Conservation (phyloP, 495 filamentous ascomycete species). For the Parathielavia appendiculata region DNA sequence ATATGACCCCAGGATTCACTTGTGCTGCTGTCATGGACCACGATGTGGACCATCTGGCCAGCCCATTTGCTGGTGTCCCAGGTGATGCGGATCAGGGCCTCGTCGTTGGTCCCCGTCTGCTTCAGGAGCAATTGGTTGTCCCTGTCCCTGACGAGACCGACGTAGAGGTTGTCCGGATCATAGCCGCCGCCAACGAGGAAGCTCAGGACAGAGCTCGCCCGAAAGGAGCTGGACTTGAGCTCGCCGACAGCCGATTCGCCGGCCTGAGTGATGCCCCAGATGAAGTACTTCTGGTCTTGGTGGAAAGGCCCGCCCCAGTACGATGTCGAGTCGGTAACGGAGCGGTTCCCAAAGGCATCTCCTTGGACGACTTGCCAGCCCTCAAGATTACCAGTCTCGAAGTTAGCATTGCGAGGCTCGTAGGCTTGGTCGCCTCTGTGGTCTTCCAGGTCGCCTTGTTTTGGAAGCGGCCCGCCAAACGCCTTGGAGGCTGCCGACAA, state of each 20-base stretch:
- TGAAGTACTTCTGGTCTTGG: slow-evolving; percentile 8
- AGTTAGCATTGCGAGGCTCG: slow-evolving; percentile 3
- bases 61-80: slow-evolving; percentile 7
- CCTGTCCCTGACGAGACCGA: slow-evolving; percentile 6
- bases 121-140: slow-evolving; percentile 3
- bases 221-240: slow-evolving; percentile 1
- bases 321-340: slow-evolving; percentile 1
- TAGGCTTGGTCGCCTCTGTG: not conserved
- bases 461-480: not conserved
- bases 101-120: slow-evolving; percentile 8
- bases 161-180: slow-evolving; percentile 5
- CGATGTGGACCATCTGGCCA: slow-evolving; percentile 1
- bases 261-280: slow-evolving; percentile 1
- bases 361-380: slow-evolving; percentile 6
- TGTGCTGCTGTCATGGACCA: slow-evolving; percentile 5
- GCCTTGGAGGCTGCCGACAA: not conserved
- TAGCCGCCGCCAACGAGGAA: slow-evolving; percentile 4
- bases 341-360: slow-evolving; percentile 4
- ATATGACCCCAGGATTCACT: slow-evolving; percentile 8
- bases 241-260: slow-evolving; percentile 6
- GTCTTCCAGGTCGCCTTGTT: not conserved
- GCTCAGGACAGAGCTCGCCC: slow-evolving; percentile 3
- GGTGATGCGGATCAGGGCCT: slow-evolving; percentile 6
- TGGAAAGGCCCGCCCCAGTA: slow-evolving; percentile 8
- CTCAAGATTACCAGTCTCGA: slow-evolving; percentile 7